Percentiles rank a stretch among this genome's conserved stretches.
These are phyloP conservation scores for Terana coerulea DNA, from an alignment of 768 basidiomycete genomes.

Conservation along the genomic window DNA sequence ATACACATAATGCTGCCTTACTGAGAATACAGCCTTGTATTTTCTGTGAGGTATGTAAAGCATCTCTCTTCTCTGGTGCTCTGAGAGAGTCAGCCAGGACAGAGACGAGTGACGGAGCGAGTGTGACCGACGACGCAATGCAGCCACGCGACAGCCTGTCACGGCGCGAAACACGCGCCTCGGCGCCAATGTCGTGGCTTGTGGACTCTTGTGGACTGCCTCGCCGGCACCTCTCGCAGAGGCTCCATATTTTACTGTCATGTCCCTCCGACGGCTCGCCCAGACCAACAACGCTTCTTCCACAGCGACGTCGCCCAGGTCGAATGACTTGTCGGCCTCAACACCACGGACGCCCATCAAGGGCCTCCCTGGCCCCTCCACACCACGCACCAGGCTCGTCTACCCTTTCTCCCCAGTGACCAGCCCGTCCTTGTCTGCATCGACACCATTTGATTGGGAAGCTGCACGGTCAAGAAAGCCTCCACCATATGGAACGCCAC, in stretches of 20 bases:
- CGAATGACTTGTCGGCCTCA: constrained; percentile 9
- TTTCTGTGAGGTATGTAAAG: no score
- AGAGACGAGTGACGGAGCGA: background rate
- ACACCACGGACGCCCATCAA: constrained; percentile 29
- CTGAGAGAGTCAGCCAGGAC: no score
- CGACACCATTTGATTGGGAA: constrained; percentile 83
- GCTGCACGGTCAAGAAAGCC: constrained; percentile 68
- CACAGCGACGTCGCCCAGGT: background rate
- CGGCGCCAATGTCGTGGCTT: background rate
- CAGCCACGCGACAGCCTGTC: background rate
- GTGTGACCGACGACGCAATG: background rate
- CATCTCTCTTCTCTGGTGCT: no score
- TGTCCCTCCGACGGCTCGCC: constrained; percentile 21
- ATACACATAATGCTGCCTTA: no score
- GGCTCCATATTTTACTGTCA: no score
- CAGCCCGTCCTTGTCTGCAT: constrained; percentile 72
- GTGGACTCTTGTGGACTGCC: no score
- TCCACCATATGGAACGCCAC: constrained; percentile 69
- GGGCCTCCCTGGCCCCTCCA: constrained; percentile 28
- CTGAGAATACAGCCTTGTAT: no score
- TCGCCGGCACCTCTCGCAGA: no score
- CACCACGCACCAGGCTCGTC: constrained; percentile 39
- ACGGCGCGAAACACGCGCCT: constrained; percentile 3
- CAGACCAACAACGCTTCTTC: constrained; percentile 23
- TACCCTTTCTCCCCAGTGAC: constrained; percentile 54